Base-by-base conservation (phyloP, 108 stramenopile species). In the Aurantiochytrium sp. region DNA sequence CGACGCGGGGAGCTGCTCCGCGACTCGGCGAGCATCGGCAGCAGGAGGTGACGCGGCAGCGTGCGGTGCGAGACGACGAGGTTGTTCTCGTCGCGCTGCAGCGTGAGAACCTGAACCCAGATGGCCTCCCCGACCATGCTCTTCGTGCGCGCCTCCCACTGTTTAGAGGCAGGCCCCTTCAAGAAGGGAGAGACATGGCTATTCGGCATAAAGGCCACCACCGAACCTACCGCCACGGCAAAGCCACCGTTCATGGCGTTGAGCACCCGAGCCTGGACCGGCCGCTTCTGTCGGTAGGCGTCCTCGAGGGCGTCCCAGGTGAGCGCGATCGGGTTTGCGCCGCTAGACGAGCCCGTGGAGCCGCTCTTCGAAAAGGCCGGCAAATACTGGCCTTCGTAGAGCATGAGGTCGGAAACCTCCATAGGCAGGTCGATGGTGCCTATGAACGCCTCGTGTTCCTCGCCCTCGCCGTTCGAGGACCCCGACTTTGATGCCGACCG, bases 1-100 rank as follows among this genome's bases (percentile, higher is more conserved):
- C 59, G 59, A 19, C 59, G 59, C 6, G 59, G 59, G 24, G 59
- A 65, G 10, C 22, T 12, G 24, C n/a, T n/a, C n/a, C 59, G 59
- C 0, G 59, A 65, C 59, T 65, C 59, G 59, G 59, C 8, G 24
- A 65, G 59, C 8, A 8, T 65, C 27, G 59, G 59, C 24, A 65
- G 34, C 59, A 65, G 19, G 34, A 65, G 59, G 59, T 65, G 73
- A 8, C 73, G 39, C 10, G 73, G 73, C 45, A 81, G 24, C n/a
- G 73, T 81, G 45, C 73, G 73, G 73, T 81, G 73, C n/a, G 73
- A 81, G 30, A 81, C 73, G 3, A 81, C 73, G 19, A 81, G 42
- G 24, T 81, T 81, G 39, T 42, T 81, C 3, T 48, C 42, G 10
- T 81, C 45, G 42, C 42, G 73, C 24, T 81, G 24, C 42, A 41